Percentiles rank a stretch among this genome's conserved stretches.
Evolutionary conservation across 129 eudicot genomes (phyloP).

Genomic region (Pseudognaphalium luteoalbum): DNA sequence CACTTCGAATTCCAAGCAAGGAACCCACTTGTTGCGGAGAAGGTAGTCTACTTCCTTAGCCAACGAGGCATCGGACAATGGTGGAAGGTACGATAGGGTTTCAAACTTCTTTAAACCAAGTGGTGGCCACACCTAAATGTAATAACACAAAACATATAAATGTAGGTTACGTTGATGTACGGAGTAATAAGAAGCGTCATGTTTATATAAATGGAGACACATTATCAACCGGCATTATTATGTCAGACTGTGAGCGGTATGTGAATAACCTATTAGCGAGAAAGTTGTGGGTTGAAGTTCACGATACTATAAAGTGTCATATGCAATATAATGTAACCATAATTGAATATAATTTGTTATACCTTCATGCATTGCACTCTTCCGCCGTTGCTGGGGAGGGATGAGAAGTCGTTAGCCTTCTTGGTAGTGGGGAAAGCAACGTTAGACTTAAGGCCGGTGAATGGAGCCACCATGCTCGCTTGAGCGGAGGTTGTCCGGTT

Average conservation of each 20-base stretch:
- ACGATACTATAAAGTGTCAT: no score
- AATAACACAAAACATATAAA: not conserved
- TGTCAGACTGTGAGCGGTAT: no score
- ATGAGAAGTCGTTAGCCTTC: constrained; percentile 37
- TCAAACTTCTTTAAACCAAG: constrained; percentile 58
- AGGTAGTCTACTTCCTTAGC: constrained; percentile 60
- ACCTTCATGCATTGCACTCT: constrained; percentile 71
- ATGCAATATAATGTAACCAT: no score
- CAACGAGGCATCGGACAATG: constrained; percentile 20
- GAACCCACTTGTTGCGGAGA: constrained; percentile 67
- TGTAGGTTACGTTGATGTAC: no score
- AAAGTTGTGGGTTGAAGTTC: no score
- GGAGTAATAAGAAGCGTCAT: no score
- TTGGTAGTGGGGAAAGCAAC: constrained; percentile 22
- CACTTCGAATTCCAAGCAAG: constrained; percentile 62
- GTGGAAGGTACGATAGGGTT: constrained; percentile 66
- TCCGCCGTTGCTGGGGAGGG: constrained; percentile 57
- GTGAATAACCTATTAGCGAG: no score
- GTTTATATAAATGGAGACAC: no score
- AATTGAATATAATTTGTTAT: not conserved
- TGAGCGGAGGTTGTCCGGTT: constrained; percentile 45
- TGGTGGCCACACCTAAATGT: constrained; percentile 62
- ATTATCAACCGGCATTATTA: no score
- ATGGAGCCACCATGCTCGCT: constrained; percentile 54
- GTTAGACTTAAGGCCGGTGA: constrained; percentile 37